A percentile compares a stretch with the other conserved stretches of the same genome.
These are phyloP conservation scores for Cytospora mali DNA, from an alignment of 2,329 filamentous ascomycete species.

Conservation along the genomic window DNA sequence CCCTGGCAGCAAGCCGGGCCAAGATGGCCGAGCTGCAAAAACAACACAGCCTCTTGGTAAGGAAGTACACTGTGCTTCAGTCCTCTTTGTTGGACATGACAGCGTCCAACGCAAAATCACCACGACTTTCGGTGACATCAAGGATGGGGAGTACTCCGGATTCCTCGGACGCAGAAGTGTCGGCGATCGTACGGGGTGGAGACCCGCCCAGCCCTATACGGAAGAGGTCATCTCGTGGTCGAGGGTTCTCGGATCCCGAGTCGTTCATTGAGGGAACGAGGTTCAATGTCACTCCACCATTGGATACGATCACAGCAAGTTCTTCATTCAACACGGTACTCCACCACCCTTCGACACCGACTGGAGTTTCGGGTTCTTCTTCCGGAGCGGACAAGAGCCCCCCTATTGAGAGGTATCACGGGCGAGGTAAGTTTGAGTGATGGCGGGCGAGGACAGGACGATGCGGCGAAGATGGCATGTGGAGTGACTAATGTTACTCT, in stretches of 20 bases:
- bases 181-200: slow-evolving; percentile 39
- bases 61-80: slow-evolving; percentile 56
- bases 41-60: slow-evolving; percentile 52
- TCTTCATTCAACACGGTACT: slow-evolving; percentile 32
- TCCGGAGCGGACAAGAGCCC: slow-evolving; percentile 39
- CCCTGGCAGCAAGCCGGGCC: slow-evolving; percentile 54
- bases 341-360: slow-evolving; percentile 44
- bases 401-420: slow-evolving; percentile 45
- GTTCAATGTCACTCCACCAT: slow-evolving; percentile 48
- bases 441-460: background rate
- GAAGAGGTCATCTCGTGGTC: slow-evolving; percentile 40
- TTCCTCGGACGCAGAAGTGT: slow-evolving; percentile 40
- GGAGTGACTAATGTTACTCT: background rate
- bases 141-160: slow-evolving; percentile 30
- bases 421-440: slow-evolving; percentile 45
- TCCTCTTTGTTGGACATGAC: slow-evolving; percentile 52
- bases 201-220: slow-evolving; percentile 39
- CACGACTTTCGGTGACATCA: slow-evolving; percentile 14
- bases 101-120: slow-evolving; percentile 35
- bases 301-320: slow-evolving; percentile 35
- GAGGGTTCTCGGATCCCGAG: slow-evolving; percentile 50
- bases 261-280: slow-evolving; percentile 41
- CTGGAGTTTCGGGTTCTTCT: slow-evolving; percentile 32
- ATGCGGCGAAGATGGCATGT: background rate
- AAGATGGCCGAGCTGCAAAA: slow-evolving; percentile 58